Base-by-base conservation (phyloP, 2,329 filamentous ascomycete species). In the Magnaporthiopsis poae region DNA sequence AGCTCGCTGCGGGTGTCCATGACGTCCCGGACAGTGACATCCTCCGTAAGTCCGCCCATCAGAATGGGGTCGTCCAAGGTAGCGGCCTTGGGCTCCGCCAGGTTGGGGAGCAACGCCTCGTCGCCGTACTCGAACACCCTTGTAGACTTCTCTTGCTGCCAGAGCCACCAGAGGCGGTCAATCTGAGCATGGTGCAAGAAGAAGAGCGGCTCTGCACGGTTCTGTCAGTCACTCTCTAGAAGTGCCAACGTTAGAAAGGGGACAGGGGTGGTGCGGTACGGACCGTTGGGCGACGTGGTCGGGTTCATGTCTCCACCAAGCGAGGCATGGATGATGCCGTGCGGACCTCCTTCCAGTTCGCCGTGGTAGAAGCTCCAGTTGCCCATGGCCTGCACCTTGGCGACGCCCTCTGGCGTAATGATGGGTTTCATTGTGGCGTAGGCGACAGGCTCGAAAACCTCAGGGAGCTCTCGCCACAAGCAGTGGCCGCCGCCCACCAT, bases 261-360 rank as follows among this genome's bases (percentile, higher is more conserved):
- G n/a, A 18, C 27, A 27, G 25, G 29, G 29, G 29, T 12, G 29
- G 29, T 27, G 29, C 4, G 29, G 27, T n/a, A 60, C 59, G 21
- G 29, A 60, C 59, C 59, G 21, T 60, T 60, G 13, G 59, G 59
- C 12, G 59, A 60, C 11, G 59, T 60, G n/a, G 59, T 60, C 59
- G 59, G 59, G 59, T 60, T 69, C 0, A 69, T 66, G 62, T 72
- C 69, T 52, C 71, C 72, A n/a, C 70, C 70, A 0, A 70, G 59
- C 0, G 67, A 60, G 67, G 72, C 74, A 63, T 75, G 74, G 27
- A 70, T 71, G n/a, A 69, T 73, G 52, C 71, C 71, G 66, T 72
- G 74, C 18, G 72, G 69, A 33, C 74, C 71, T 29, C 74, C 69
- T 1, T 74, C 75, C 69, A 76, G 72, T 71, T 77, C 73, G 35